These are phyloP conservation scores for Fusarium oxysporum DNA, from an alignment of 2,329 filamentous ascomycete species.

Conservation along the genomic window DNA sequence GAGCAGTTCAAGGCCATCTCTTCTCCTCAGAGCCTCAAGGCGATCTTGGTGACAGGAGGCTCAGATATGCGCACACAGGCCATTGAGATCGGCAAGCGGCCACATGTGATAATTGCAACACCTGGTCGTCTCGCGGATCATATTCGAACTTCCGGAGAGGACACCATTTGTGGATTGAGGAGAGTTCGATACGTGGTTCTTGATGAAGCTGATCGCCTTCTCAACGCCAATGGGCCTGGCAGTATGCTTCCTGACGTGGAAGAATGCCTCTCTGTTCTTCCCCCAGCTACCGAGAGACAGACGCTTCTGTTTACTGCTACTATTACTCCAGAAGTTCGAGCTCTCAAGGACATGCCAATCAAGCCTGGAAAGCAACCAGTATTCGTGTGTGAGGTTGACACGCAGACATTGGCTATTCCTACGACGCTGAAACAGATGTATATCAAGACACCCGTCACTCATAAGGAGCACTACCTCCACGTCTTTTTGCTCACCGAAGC, in stretches of 20 bases:
- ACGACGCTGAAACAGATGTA: constrained; percentile 85
- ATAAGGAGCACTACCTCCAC: constrained; percentile 95
- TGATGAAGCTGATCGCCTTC: constrained; percentile 92
- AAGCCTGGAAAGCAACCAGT: constrained; percentile 78
- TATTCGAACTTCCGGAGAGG: constrained; percentile 88
- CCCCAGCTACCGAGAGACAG: constrained; percentile 82
- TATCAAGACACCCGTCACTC: constrained; percentile 87
- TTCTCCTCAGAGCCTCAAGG: constrained; percentile 86
- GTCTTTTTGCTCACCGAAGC: constrained; percentile 82
- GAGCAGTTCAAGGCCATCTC: constrained; percentile 97
- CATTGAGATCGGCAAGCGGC: constrained; percentile 81
- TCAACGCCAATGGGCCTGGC: constrained; percentile 77
- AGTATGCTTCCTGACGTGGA: constrained; percentile 96
- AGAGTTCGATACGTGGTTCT: constrained; percentile 88
- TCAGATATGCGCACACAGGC: constrained; percentile 93
- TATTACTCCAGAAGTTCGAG: constrained; percentile 90
- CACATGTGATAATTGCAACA: constrained; percentile 94
- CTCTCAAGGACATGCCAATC: constrained; percentile 81
- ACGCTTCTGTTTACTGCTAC: constrained; percentile 97
- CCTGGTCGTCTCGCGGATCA: constrained; percentile 94
- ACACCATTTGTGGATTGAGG: constrained; percentile 85
- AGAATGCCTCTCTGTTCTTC: constrained; percentile 85
- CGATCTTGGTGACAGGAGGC: constrained; percentile 90
- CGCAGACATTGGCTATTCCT: constrained; percentile 79
- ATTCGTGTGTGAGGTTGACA: constrained; percentile 91